Conservation (phyloP, 2,329 filamentous ascomycete species). For the Cordyceps fumosorosea region DNA sequence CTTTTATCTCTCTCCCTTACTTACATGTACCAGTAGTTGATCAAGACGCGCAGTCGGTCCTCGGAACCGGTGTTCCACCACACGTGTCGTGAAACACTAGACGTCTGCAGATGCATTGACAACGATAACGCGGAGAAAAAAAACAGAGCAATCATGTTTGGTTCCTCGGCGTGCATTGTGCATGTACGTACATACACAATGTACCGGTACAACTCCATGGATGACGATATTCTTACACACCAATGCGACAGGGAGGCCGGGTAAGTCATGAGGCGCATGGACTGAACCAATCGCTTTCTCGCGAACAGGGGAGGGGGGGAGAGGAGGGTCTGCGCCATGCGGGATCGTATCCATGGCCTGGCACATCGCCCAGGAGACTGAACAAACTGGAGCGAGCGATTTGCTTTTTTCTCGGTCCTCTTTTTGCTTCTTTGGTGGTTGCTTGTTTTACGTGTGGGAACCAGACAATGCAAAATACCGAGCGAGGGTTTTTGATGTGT, state of each 20-base stretch:
- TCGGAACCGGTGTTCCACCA: background rate
- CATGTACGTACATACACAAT: background rate
- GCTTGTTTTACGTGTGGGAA: background rate
- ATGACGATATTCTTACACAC: conserved; percentile 1
- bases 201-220: background rate
- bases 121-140: background rate
- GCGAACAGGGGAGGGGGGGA: background rate
- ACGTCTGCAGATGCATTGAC: conserved; percentile 4
- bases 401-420: background rate
- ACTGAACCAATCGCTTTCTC: background rate
- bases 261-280: conserved; percentile 6
- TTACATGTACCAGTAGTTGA: background rate
- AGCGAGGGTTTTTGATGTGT: background rate
- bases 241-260: background rate
- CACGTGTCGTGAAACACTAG: background rate
- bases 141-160: background rate
- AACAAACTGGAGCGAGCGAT: background rate
- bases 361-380: background rate
- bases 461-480: background rate
- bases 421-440: background rate
- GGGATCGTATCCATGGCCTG: conserved; percentile 1
- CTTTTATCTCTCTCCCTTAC: background rate
- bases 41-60: background rate
- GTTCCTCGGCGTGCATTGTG: background rate
- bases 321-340: background rate